phyloP scores from a whole-genome alignment of 2,329 filamentous ascomycete species.

The Sclerotinia minor region DNA sequence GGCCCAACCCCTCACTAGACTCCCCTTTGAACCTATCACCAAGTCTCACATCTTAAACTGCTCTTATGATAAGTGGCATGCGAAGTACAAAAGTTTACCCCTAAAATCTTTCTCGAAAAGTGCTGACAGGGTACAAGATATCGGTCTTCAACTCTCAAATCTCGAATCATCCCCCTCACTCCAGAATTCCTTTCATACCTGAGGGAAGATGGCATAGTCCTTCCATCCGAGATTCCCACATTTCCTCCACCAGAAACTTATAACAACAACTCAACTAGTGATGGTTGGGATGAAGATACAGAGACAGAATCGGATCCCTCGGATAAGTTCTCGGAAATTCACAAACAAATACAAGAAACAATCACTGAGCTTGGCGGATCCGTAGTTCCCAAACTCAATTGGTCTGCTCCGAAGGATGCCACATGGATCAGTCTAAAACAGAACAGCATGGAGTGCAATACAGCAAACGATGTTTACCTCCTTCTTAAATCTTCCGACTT shows the following conservation, averaged over 20 bases:
- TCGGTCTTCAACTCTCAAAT: slow-evolving; percentile 78
- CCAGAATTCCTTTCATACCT: slow-evolving; percentile 80
- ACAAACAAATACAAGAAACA: slow-evolving; percentile 71
- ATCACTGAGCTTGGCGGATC: slow-evolving; percentile 82
- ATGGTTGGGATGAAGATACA: slow-evolving; percentile 52
- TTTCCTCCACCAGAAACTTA: slow-evolving; percentile 35
- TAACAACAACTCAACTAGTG: slow-evolving; percentile 52
- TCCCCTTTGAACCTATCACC: slow-evolving; percentile 80
- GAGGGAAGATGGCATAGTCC: slow-evolving; percentile 85
- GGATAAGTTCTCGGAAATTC: slow-evolving; percentile 63
- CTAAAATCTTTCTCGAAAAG: neutral
- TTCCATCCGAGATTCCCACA: slow-evolving; percentile 62
- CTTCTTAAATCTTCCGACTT: slow-evolving; percentile 94
- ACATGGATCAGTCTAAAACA: slow-evolving; percentile 82
- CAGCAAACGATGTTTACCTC: slow-evolving; percentile 88
- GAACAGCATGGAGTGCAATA: slow-evolving; percentile 89
- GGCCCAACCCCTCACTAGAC: slow-evolving; percentile 39
- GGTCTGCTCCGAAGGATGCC: slow-evolving; percentile 95
- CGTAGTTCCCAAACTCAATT: slow-evolving; percentile 92
- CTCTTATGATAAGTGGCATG: slow-evolving; percentile 91
- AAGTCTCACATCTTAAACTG: slow-evolving; percentile 90
- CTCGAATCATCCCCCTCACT: slow-evolving; percentile 77
- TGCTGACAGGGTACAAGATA: slow-evolving; percentile 55
- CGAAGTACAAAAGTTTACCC: slow-evolving; percentile 52
- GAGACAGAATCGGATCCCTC: slow-evolving; percentile 37